Evolutionary conservation across 352 stramenopile species (phyloP).

Genomic region (Globisporangium emineosum): DNA sequence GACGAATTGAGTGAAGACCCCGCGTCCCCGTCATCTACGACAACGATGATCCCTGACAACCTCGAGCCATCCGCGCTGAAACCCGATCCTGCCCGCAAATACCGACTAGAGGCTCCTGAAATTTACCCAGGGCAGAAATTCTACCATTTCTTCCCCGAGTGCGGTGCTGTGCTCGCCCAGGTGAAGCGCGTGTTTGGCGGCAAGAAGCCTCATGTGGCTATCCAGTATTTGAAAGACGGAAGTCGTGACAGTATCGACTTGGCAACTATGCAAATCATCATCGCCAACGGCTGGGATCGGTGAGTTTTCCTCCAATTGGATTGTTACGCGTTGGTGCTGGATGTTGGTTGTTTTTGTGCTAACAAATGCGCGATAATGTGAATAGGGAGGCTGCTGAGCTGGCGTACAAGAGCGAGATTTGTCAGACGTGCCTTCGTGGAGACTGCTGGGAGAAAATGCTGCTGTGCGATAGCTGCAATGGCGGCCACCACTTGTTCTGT

Average conservation of each 20-base stretch:
- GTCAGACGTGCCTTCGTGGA: slow-evolving; percentile 76
- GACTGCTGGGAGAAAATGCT: slow-evolving; percentile 82
- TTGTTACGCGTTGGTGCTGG: not conserved
- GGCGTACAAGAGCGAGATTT: slow-evolving; percentile 78
- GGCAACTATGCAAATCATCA: slow-evolving; percentile 68
- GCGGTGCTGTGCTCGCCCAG: slow-evolving; percentile 53
- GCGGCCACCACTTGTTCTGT: slow-evolving; percentile 81
- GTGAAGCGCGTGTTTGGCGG: slow-evolving; percentile 73
- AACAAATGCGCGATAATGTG: not conserved
- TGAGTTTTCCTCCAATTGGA: slow-evolving; percentile 14
- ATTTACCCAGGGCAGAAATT: slow-evolving; percentile 68
- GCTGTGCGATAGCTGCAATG: slow-evolving; percentile 79
- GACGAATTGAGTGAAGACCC: slow-evolving; percentile 11
- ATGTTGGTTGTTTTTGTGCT: not conserved
- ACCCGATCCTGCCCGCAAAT: slow-evolving; percentile 44
- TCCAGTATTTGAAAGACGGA: slow-evolving; percentile 63
- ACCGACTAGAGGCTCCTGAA: slow-evolving; percentile 44
- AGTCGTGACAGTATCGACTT: slow-evolving; percentile 57
- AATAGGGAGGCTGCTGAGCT: slow-evolving; percentile 57
- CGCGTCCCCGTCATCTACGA: not conserved
- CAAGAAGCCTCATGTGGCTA: slow-evolving; percentile 73
- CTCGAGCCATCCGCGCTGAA: slow-evolving; percentile 51
- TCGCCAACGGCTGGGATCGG: slow-evolving; percentile 79
- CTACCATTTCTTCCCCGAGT: slow-evolving; percentile 65
- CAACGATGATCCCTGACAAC: slow-evolving; percentile 13